Evolutionary conservation across 495 filamentous ascomycete genomes (phyloP).

Genomic region (Xylaria scruposa): DNA sequence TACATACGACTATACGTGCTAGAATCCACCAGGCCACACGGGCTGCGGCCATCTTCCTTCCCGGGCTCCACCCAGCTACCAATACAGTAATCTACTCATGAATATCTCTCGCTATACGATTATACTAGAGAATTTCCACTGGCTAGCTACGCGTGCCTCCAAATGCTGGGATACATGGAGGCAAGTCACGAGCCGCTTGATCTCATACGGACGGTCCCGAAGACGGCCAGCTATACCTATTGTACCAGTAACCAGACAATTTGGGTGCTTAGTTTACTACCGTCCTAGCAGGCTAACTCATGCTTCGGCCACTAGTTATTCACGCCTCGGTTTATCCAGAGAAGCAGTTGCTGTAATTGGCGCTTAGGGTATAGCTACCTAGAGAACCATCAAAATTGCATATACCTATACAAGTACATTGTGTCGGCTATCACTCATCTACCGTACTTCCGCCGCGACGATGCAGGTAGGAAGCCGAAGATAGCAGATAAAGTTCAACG

Average conservation of each 20-base stretch:
- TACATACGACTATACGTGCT: constrained; percentile 6
- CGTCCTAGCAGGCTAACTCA: not conserved
- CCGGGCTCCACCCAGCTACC: constrained; percentile 26
- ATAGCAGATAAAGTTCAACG: not conserved
- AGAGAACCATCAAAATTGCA: not conserved
- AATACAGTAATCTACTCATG: constrained; percentile 26
- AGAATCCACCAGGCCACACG: constrained; percentile 25
- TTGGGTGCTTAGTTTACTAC: not conserved
- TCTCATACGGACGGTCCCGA: constrained; percentile 10
- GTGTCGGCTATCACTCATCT: not conserved
- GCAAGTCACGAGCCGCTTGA: constrained; percentile 7
- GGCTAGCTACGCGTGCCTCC: constrained; percentile 10
- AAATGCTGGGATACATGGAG: not conserved
- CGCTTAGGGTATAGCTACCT: not conserved
- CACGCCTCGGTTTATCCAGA: not conserved
- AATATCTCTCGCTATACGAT: constrained; percentile 11
- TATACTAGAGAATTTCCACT: constrained; percentile 10
- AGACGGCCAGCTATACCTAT: not conserved
- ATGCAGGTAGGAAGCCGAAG: not conserved
- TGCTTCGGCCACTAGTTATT: not conserved
- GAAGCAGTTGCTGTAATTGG: not conserved
- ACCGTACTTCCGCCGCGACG: not conserved
- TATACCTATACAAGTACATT: not conserved
- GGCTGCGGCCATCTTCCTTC: constrained; percentile 28
- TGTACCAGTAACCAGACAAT: not conserved